These are phyloP conservation scores for Glycyrrhiza uralensis DNA, from an alignment of 306 rosid genomes.

Conservation along the genomic window DNA sequence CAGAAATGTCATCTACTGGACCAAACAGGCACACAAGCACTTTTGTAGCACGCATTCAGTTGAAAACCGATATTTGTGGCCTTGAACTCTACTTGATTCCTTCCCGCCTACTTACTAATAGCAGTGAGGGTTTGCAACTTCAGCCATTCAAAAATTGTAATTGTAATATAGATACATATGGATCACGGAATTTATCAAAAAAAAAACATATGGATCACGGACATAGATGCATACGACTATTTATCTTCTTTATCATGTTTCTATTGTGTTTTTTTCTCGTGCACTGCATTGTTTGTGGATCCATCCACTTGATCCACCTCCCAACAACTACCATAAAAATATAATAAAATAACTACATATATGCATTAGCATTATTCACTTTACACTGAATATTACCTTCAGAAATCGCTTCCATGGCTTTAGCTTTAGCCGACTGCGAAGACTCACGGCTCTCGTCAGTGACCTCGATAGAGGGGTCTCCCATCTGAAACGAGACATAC, in stretches of 20 bases:
- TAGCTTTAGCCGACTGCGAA: slow-evolving; percentile 62
- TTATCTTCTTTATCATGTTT: no score
- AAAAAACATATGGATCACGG: no score
- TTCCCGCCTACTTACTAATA: not conserved
- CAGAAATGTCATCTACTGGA: not conserved
- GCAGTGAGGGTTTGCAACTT: not conserved
- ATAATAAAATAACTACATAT: not conserved
- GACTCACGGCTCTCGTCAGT: slow-evolving; percentile 79
- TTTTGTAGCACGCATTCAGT: no score
- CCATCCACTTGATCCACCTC: not conserved
- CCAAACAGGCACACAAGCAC: not conserved
- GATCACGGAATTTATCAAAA: no score
- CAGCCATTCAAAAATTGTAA: not conserved
- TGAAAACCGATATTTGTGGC: not conserved
- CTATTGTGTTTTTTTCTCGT: not conserved
- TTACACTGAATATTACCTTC: slow-evolving; percentile 47
- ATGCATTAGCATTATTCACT: not conserved
- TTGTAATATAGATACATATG: no score
- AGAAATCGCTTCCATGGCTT: slow-evolving; percentile 74
- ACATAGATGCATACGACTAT: no score
- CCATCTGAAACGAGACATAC: slow-evolving; percentile 58
- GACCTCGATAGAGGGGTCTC: slow-evolving; percentile 66
- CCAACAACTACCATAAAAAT: not conserved
- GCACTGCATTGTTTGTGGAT: not conserved
- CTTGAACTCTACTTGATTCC: not conserved